Evolutionary conservation across 1,284 basidiomycete genomes (phyloP), one percentile per base, ranked within the genome.

Genomic region (Irpex sp.): DNA sequence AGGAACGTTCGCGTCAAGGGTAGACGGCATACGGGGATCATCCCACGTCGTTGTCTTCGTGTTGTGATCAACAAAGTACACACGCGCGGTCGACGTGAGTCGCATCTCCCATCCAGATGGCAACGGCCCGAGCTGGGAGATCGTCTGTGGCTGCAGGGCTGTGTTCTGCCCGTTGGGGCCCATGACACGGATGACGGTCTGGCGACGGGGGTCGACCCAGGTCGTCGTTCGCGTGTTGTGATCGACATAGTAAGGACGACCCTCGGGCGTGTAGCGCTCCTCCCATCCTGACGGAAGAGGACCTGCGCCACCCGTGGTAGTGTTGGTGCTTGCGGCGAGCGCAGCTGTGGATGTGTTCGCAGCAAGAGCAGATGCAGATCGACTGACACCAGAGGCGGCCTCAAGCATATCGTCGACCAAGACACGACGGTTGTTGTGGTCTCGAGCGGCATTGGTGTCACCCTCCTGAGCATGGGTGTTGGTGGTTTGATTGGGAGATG

Each of bases 41-140:
- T 98, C 95, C 95, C 95, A 97, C 1, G 94, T 92, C 35, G 95
- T 98, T 39, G 95, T 97, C 77, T 93, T 90, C 57, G 92, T 96
- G 79, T 95, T 96, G 81, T 97, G 95, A 74, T 97, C 95, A 50
- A 97, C 95, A 75, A 97, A 98, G 79, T 98, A 98, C 7, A 97
- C 94, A 59, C 95, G 86, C 0, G 93, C 93, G 0, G 94, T 97
- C 0, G 90, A 91, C 0, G 95, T 97, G 63, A 97, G 84, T 64
- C 95, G 87, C 95, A 97, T 97, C 80, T 98, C 95, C 95, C 95
- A 97, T 50, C 95, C 97, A 59, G 93, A 95, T 4, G 97, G 97
- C 51, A 99, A 82, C 5, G 95, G 93, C 0, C 97, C 97, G 3
- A 99, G 88, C 73, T 97, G 95, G 35, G 90, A 87, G 68, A 94